These are phyloP conservation scores for Capillidium rhysosporum DNA, from an alignment of 371 early-diverging fungal species.

Conservation along the genomic window DNA sequence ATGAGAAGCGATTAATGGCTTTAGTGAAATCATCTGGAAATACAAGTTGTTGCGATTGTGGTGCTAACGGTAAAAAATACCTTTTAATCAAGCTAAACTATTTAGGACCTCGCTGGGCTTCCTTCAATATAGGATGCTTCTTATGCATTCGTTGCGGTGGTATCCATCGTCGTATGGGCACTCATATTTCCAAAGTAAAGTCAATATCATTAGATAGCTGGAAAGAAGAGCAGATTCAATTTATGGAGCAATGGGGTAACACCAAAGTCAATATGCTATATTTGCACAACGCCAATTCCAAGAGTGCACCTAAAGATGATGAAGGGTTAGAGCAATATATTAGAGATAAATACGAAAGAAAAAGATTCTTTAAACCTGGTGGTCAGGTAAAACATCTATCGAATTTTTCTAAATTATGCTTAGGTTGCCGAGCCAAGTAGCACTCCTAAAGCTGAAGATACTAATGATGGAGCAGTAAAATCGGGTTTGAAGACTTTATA, in stretches of 20 bases:
- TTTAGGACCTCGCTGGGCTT: conserved; percentile 88
- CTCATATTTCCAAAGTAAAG: conserved; percentile 84
- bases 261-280: conserved; percentile 3
- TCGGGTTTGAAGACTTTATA: neutral
- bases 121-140: conserved; percentile 81
- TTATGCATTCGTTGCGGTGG: conserved; percentile 87
- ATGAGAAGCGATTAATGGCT: conserved; percentile 40
- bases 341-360: conserved; percentile 6
- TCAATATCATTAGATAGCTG: conserved; percentile 81
- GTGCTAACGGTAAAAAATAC: conserved; percentile 31
- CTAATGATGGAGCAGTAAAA: neutral
- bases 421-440: neutral
- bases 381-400: neutral
- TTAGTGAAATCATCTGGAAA: conserved; percentile 53
- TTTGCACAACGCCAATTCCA: neutral
- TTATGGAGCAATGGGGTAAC: conserved; percentile 14
- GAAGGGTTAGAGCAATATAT: conserved; percentile 6
- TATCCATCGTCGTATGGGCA: conserved; percentile 79
- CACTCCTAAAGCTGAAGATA: neutral
- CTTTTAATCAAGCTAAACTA: neutral
- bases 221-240: conserved; percentile 81
- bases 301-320: neutral
- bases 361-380: conserved; percentile 5
- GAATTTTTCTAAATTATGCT: neutral
- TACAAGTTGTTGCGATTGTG: conserved; percentile 62